Base-by-base conservation (phyloP, 169 alveolate species). In the Toxoplasma gondii region DNA sequence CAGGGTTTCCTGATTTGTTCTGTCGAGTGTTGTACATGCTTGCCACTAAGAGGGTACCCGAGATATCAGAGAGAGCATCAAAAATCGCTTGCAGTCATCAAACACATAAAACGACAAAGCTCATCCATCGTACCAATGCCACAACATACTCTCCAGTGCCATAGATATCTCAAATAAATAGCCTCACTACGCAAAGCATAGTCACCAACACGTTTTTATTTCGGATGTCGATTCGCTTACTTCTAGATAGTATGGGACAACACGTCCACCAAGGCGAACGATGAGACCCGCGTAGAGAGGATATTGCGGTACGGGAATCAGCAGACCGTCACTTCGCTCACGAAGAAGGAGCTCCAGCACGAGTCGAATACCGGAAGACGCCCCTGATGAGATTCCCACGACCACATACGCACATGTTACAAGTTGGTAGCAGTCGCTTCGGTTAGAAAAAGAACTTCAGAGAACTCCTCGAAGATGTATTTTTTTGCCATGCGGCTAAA, bases 301-400 rank as follows among this genome's bases (percentile, higher is more conserved):
- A 92, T 97, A 97, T 94, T 97, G 97, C 0, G 99, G 99, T 82
- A 97, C 96, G 31, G 99, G 99, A 5, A 97, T 96, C 98, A 98
- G 95, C 45, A 98, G 93, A 24, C 98, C 99, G 91, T 97, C 98
- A 22, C 67, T 92, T 16, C 92, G 82, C 78, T 96, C 96, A n/a
- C 97, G 88, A 43, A 95, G 93, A 45, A 97, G 78, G 17, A 97
- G 82, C 38, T 94, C 96, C 45, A 97, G 69, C 53, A 96, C 94
- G 39, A 95, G 92, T 29, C 96, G 93, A 34, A 97, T 97, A 17
- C 98, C 98, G 54, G 96, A 96, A 53, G 97, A 91, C 36, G 99
- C 99, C n/a, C 99, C 99, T 91, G 88, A 53, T 1, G 58, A 53
- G 10, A 80, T 49, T 49, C 58, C 22, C 58, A 49, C 58, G 58